These are phyloP conservation scores for Phytophthora lateralis DNA, from an alignment of 352 stramenopile species.

Conservation along the genomic window DNA sequence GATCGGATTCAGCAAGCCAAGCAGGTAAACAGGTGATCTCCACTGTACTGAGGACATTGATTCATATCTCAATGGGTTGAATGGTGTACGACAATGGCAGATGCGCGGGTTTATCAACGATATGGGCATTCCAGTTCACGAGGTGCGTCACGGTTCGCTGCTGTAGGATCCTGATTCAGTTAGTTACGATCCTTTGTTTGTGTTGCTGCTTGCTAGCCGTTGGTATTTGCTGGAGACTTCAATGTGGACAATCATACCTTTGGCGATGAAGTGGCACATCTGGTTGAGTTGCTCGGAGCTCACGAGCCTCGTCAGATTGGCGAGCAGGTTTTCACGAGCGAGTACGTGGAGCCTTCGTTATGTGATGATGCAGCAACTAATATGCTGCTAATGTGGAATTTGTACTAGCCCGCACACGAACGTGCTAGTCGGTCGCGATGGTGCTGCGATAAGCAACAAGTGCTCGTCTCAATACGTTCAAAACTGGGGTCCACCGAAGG, in stretches of 20 bases:
- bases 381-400: not conserved
- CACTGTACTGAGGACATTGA: not conserved
- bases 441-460: conserved; percentile 75
- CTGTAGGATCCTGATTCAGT: not conserved
- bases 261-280: conserved; percentile 62
- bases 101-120: conserved; percentile 70
- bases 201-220: conserved; percentile 40
- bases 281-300: conserved; percentile 62
- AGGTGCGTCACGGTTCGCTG: conserved; percentile 40
- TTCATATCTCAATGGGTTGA: not conserved
- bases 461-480: conserved; percentile 66
- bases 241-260: conserved; percentile 88
- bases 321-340: conserved; percentile 76
- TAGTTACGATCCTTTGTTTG: not conserved
- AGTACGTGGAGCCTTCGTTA: conserved; percentile 45
- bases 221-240: conserved; percentile 85
- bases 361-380: not conserved
- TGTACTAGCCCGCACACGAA: conserved; percentile 69
- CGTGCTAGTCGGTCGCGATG: conserved; percentile 79
- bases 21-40: conserved; percentile 39
- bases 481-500: conserved; percentile 71
- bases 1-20: conserved; percentile 74
- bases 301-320: conserved; percentile 54
- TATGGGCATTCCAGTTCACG: conserved; percentile 64
- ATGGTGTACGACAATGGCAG: conserved; percentile 21